phyloP scores from a whole-genome alignment of 768 basidiomycete genomes.

The Pulveroboletus sp. region DNA sequence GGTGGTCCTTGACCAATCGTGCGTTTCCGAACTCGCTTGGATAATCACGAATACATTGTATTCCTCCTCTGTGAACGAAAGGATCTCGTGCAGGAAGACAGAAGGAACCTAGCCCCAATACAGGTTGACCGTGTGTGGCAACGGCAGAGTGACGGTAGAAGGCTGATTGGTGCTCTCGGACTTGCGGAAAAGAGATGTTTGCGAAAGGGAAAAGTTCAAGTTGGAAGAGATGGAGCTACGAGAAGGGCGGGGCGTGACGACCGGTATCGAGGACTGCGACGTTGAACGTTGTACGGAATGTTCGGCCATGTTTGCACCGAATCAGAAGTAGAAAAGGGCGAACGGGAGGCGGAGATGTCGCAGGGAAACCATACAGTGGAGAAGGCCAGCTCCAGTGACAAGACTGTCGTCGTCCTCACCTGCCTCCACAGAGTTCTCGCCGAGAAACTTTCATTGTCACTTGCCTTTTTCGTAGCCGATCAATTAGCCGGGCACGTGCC shows the following conservation, averaged over 20 bases:
- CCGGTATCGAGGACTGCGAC: conserved; percentile 23
- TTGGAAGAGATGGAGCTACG: conserved; percentile 30
- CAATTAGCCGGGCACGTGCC: conserved; percentile 22
- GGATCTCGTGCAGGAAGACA: conserved; percentile 34
- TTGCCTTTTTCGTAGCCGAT: conserved; percentile 31
- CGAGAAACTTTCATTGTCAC: conserved; percentile 22
- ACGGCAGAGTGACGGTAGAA: conserved; percentile 11
- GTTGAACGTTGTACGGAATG: conserved; percentile 17
- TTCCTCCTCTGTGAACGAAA: conserved; percentile 64
- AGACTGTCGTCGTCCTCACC: conserved; percentile 1
- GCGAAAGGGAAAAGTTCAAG: conserved; percentile 22
- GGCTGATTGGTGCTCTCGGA: conserved; percentile 29
- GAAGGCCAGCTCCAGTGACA: conserved; percentile 30
- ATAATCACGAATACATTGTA: conserved; percentile 80
- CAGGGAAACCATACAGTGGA: conserved; percentile 22
- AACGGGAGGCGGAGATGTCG: background rate
- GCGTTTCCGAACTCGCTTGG: conserved; percentile 93
- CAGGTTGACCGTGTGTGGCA: too few species aligned
- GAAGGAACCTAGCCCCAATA: too few species aligned
- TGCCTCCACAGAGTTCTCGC: conserved; percentile 5
- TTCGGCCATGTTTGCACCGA: conserved; percentile 20
- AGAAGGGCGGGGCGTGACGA: conserved; percentile 30
- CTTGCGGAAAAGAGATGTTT: conserved; percentile 27
- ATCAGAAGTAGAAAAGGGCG: conserved; percentile 5
- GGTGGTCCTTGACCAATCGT: conserved; percentile 71